phyloP scores from a whole-genome alignment of 163 green algal species.

The Chlamydomonas reinhardtii region DNA sequence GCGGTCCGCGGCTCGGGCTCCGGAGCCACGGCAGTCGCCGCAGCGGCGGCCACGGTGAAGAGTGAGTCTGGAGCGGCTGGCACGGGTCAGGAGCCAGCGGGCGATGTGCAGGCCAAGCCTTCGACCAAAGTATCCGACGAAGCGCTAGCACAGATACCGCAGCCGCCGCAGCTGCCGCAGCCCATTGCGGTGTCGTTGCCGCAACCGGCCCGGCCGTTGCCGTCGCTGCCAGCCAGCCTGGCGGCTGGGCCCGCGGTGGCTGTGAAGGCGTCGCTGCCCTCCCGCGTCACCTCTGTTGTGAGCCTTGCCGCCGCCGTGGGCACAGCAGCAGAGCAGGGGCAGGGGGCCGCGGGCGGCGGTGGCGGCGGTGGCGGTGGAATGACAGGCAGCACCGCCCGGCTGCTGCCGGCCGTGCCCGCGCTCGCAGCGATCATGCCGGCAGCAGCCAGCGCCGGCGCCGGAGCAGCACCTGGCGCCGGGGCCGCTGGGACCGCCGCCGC shows the following conservation, averaged over 20 bases:
- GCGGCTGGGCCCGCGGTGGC: too few species aligned
- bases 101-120: not conserved
- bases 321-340: too few species aligned
- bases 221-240: conserved; percentile 18
- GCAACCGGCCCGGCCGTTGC: not conserved
- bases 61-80: not conserved
- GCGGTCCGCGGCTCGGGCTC: not conserved
- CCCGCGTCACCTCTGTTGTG: not conserved
- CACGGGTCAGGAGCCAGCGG: not conserved
- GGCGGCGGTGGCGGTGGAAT: not conserved
- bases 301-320: not conserved
- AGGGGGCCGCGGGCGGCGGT: too few species aligned
- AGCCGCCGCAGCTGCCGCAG: not conserved
- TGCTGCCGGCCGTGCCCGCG: not conserved
- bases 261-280: not conserved
- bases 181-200: not conserved
- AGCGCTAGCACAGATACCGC: not conserved
- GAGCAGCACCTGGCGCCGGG: not conserved
- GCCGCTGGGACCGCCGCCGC: not conserved
- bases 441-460: not conserved
- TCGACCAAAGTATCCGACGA: not conserved
- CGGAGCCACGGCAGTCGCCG: too few species aligned
- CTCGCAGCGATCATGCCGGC: conserved; percentile 10
- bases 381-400: too few species aligned
- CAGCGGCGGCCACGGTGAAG: not conserved